Evolutionary conservation across 805 yeast genomes (phyloP).

Genomic region (Starmerella apicola): DNA sequence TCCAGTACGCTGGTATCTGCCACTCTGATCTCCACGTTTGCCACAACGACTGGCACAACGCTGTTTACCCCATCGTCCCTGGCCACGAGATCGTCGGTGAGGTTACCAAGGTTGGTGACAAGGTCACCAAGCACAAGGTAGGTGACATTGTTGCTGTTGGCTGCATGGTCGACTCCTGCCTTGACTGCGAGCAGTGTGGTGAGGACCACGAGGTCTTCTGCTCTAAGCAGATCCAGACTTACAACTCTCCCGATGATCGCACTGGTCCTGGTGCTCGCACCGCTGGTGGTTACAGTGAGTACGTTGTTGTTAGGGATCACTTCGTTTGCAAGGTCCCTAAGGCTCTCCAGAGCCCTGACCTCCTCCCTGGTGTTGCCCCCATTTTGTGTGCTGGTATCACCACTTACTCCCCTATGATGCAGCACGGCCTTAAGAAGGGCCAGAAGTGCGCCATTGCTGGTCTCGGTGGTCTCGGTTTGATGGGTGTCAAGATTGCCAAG

Average conservation of each 20-base stretch:
- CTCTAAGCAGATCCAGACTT: slow-evolving; percentile 38
- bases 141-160: slow-evolving; percentile 80
- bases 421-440: slow-evolving; percentile 38
- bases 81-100: slow-evolving; percentile 38
- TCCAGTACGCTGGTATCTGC: slow-evolving; percentile 32
- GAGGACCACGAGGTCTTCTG: slow-evolving; percentile 48
- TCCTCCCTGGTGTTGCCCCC: slow-evolving; percentile 44
- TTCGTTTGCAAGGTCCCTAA: slow-evolving; percentile 57
- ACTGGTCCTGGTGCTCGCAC: slow-evolving; percentile 51
- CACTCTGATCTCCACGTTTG: slow-evolving; percentile 47
- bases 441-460: slow-evolving; percentile 48
- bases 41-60: slow-evolving; percentile 37
- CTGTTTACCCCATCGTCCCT: slow-evolving; percentile 30
- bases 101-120: slow-evolving; percentile 39
- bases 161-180: slow-evolving; percentile 53
- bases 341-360: slow-evolving; percentile 31
- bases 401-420: slow-evolving; percentile 49
- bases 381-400: slow-evolving; percentile 70
- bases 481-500: slow-evolving; percentile 44
- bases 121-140: slow-evolving; percentile 38
- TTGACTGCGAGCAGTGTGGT: slow-evolving; percentile 48
- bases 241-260: slow-evolving; percentile 28
- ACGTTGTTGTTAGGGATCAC: slow-evolving; percentile 38
- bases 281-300: slow-evolving; percentile 35
- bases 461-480: slow-evolving; percentile 57